phyloP scores from a whole-genome alignment of 2,329 filamentous ascomycete genomes.

The Orbilia javanica region DNA sequence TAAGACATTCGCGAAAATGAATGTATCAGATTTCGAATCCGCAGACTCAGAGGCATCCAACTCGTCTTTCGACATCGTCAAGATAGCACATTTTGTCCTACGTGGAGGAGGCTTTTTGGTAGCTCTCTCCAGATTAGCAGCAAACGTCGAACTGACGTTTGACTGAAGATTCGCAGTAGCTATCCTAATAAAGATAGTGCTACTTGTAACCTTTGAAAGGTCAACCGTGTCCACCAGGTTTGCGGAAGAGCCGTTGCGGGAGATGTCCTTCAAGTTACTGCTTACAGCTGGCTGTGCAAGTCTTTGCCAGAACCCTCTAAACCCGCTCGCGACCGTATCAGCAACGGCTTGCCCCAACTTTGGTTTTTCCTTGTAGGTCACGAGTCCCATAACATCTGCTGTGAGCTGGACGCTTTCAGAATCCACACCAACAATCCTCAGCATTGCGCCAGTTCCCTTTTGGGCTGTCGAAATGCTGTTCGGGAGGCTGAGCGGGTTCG shows the following conservation, averaged over 20 bases:
- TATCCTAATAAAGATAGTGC: constrained; percentile 88
- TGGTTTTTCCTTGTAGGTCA: constrained; percentile 55
- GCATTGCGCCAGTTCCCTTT: constrained; percentile 71
- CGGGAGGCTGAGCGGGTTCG: constrained; percentile 78
- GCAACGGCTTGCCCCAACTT: constrained; percentile 51
- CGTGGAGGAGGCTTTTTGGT: constrained; percentile 98
- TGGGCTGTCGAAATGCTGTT: constrained; percentile 47
- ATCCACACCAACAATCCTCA: constrained; percentile 85
- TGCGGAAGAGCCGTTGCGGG: constrained; percentile 40
- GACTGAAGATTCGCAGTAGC: constrained; percentile 87
- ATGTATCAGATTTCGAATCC: constrained; percentile 67
- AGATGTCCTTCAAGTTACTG: constrained; percentile 38
- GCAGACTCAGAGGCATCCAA: constrained; percentile 75
- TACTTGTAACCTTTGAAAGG: constrained; percentile 67
- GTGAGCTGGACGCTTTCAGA: constrained; percentile 92
- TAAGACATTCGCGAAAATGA: constrained; percentile 86
- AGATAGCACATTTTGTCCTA: constrained; percentile 82
- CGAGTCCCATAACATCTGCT: constrained; percentile 84
- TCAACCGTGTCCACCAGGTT: constrained; percentile 44
- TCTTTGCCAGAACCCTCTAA: constrained; percentile 53
- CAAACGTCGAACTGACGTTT: constrained; percentile 78
- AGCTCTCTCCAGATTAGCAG: constrained; percentile 88
- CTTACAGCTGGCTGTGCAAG: constrained; percentile 31
- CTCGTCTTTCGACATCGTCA: constrained; percentile 93
- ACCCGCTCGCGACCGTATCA: constrained; percentile 52